Base-by-base conservation (phyloP, 1,139 yeast genomes). In the Yamadazyma dendronema region DNA sequence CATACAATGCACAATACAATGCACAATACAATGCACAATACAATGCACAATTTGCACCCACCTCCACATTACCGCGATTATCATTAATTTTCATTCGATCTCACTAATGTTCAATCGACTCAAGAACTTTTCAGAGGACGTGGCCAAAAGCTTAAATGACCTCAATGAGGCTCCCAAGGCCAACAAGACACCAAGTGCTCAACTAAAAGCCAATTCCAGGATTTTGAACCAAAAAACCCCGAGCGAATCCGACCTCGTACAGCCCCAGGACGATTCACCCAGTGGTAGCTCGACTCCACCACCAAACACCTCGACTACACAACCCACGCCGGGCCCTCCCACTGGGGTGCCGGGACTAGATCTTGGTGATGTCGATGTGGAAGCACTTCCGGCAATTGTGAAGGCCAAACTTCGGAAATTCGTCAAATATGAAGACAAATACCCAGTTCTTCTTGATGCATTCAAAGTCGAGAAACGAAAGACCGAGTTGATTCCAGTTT, bases 361-460 rank as follows among this genome's bases (percentile, higher is more conserved):
- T 28, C 37, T 35, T 12, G 38, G 39, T 4, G 41, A 37, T 17
- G 37, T 69, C 9, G 65, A 67, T 36, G 47, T 64, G 27, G 62
- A 63, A 8, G 65, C 71, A 2, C 58, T 82, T 24, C 79, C 89
- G 0, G 71, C 72, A 4, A 74, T 72, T 8, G 59, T 85, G 21
- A 73, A 75, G 47, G 65, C 81, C 11, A 84, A 84, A 51, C 62
- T 90, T 60, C 74, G 76, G 44, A 89, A 87, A 64, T 87, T 87
- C 55, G 80, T 77, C 40, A 89, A 88, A 57, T 92, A 89, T 57
- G 97, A 92, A 58, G 85, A 84, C 40, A 87, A 87, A 54, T 90
- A 89, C 56, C 97, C 97, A 0, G 62, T 80, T 15, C 66, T 90
- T 12, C 71, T 88, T 34, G 84, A 84, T 34, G 97, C 97, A 0